Evolutionary conservation across 2,329 filamentous ascomycete species (phyloP).

Genomic region (Elsinoe necatrix): DNA sequence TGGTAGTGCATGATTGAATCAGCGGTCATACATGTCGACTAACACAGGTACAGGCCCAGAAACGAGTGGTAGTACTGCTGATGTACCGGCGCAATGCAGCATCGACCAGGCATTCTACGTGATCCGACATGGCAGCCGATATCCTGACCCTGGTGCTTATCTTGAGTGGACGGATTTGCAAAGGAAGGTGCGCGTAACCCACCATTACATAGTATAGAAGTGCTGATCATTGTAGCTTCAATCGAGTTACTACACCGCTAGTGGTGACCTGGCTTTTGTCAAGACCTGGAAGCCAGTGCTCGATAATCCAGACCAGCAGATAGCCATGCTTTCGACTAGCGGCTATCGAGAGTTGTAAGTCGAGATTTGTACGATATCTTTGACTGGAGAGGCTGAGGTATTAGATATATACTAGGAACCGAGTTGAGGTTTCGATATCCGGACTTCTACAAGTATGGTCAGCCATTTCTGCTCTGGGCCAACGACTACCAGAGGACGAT

Average conservation of each 20-base stretch:
- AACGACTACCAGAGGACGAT: conserved; percentile 56
- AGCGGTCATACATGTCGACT: not conserved
- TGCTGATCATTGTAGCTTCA: conserved; percentile 39
- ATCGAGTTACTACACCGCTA: conserved; percentile 45
- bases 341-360: conserved; percentile 55
- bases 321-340: conserved; percentile 51
- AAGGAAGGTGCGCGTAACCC: conserved; percentile 20
- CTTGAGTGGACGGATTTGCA: conserved; percentile 42
- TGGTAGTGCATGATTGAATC: conserved; percentile 1
- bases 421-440: conserved; percentile 33
- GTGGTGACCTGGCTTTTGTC: conserved; percentile 48
- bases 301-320: conserved; percentile 46
- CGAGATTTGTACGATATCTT: conserved; percentile 48
- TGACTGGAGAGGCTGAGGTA: not conserved
- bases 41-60: conserved; percentile 40
- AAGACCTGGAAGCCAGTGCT: conserved; percentile 51
- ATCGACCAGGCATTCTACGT: conserved; percentile 55
- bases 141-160: conserved; percentile 54
- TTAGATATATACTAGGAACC: not conserved
- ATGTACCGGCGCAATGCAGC: conserved; percentile 48
- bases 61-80: conserved; percentile 46
- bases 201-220: too few species aligned
- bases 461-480: conserved; percentile 52
- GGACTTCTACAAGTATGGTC: conserved; percentile 42
- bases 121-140: conserved; percentile 54